A percentile compares a stretch with the other conserved stretches of the same genome.
phyloP scores from a whole-genome alignment of 176 grass and related monocot species.

The Ananas comosus region DNA sequence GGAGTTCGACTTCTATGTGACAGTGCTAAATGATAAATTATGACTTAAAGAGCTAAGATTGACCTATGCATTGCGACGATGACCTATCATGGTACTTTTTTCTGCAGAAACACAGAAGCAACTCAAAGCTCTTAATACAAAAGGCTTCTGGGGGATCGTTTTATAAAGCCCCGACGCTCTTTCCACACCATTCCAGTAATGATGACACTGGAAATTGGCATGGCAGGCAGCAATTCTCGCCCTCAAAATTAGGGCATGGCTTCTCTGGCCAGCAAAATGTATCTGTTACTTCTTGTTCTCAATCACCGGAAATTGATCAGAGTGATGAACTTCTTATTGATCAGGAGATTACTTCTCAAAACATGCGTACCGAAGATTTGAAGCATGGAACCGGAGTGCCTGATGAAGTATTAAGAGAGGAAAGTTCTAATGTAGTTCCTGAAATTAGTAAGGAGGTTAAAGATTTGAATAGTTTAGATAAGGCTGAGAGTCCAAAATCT shows the following conservation, averaged over 20 bases:
- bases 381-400: constrained; percentile 6
- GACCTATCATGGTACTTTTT: constrained; percentile 9
- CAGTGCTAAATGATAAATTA: background rate
- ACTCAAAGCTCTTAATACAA: constrained; percentile 55
- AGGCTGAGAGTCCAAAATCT: constrained; percentile 19
- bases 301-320: constrained; percentile 15
- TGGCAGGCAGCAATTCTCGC: constrained; percentile 24
- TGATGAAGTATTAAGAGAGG: constrained; percentile 20
- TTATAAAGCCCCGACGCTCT: constrained; percentile 32
- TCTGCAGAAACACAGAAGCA: constrained; percentile 58
- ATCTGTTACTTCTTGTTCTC: constrained; percentile 8
- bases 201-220: constrained; percentile 31
- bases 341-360: constrained; percentile 8
- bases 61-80: constrained; percentile 3
- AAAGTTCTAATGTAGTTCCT: constrained; percentile 26
- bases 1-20: background rate
- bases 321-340: constrained; percentile 12
- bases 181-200: constrained; percentile 12
- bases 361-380: constrained; percentile 14
- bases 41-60: constrained; percentile 7
- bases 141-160: constrained; percentile 38
- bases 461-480: constrained; percentile 16
- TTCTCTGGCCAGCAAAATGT: background rate
- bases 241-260: constrained; percentile 18
- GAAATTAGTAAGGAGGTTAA: constrained; percentile 29